phyloP scores from a whole-genome alignment of 306 rosid species.

The Casuarina cunninghamiana region DNA sequence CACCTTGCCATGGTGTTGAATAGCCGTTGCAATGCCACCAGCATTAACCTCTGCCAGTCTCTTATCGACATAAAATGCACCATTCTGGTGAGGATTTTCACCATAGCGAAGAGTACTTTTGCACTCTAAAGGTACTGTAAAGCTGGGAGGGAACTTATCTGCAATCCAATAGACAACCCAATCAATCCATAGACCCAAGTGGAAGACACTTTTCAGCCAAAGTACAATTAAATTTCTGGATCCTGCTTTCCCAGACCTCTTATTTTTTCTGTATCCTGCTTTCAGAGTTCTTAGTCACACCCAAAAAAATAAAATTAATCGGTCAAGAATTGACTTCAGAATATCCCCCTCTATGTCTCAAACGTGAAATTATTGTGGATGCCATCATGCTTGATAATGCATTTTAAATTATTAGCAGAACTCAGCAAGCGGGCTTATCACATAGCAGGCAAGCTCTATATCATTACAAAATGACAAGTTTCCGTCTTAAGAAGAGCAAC shows the following conservation, averaged over 20 bases:
- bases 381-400: neutral
- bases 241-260: neutral
- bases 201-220: conserved; percentile 3
- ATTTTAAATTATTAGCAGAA: neutral
- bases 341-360: neutral
- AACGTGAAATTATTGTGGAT: neutral
- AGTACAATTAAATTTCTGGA: neutral
- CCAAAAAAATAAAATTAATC: neutral
- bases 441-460: neutral
- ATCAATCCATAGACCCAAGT: conserved; percentile 21
- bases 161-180: conserved; percentile 21
- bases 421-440: neutral
- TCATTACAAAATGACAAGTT: neutral
- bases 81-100: conserved; percentile 95
- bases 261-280: neutral
- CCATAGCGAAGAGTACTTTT: conserved; percentile 82
- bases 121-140: conserved; percentile 64
- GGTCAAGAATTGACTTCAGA: neutral
- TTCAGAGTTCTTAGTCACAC: neutral
- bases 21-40: conserved; percentile 93
- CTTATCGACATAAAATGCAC: conserved; percentile 83
- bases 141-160: conserved; percentile 85
- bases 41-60: conserved; percentile 73
- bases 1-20: conserved; percentile 94
- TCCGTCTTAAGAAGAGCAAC: neutral